Conservation (phyloP, 1,284 basidiomycete species). For the Pascua sp. region DNA sequence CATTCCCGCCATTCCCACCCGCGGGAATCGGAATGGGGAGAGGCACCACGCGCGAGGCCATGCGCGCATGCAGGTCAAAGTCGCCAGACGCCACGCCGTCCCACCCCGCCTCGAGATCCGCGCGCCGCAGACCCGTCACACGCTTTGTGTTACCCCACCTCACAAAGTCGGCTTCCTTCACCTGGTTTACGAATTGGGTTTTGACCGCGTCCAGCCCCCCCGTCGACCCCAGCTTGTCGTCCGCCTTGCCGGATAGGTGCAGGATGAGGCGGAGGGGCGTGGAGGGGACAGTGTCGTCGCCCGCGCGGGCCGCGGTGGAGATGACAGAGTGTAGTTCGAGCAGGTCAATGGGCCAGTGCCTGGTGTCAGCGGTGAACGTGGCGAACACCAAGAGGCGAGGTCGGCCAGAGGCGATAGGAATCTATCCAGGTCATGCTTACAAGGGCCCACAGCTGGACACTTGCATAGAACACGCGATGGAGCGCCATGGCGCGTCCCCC, state of each 20-base stretch:
- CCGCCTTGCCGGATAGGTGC: conserved; percentile 63
- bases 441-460: no score
- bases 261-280: conserved; percentile 69
- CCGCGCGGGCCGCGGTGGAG: conserved; percentile 22
- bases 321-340: conserved; percentile 68
- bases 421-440: background rate
- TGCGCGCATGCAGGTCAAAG: conserved; percentile 89
- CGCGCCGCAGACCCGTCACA: conserved; percentile 79
- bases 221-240: conserved; percentile 74
- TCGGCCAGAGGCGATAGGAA: background rate
- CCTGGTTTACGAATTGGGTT: conserved; percentile 83
- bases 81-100: conserved; percentile 90
- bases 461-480: no score
- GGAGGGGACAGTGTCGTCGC: conserved; percentile 11
- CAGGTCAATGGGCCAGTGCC: conserved; percentile 94
- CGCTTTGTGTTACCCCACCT: conserved; percentile 90
- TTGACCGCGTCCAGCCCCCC: conserved; percentile 78
- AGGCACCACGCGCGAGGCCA: conserved; percentile 73
- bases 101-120: conserved; percentile 90
- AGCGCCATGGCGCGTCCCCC: no score
- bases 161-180: conserved; percentile 93
- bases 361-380: conserved; percentile 41
- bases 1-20: background rate
- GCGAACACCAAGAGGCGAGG: background rate
- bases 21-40: conserved; percentile 56